Evolutionary conservation across 2,329 filamentous ascomycete species (phyloP).

Genomic region (Aspergillus amoenus): DNA sequence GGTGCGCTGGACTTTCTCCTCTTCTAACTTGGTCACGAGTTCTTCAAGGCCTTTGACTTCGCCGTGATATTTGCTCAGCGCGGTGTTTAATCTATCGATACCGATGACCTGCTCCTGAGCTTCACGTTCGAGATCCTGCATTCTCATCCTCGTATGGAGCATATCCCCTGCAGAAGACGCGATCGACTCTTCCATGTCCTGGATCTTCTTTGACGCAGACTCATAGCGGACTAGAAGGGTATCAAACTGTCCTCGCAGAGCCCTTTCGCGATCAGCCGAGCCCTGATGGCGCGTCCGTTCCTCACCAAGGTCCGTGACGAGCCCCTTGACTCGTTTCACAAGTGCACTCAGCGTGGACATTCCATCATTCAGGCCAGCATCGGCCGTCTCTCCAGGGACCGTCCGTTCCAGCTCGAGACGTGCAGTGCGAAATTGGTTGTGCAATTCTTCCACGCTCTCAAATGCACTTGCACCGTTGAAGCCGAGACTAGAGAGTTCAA

Average conservation of each 20-base stretch:
- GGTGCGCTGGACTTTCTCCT: slow-evolving; percentile 32
- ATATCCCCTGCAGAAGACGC: slow-evolving; percentile 47
- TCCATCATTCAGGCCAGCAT: slow-evolving; percentile 38
- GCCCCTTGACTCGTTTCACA: slow-evolving; percentile 36
- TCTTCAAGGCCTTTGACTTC: slow-evolving; percentile 45
- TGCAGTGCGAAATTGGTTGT: slow-evolving; percentile 41
- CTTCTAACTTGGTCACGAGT: slow-evolving; percentile 43
- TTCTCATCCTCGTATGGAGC: slow-evolving; percentile 44
- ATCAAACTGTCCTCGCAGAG: slow-evolving; percentile 47
- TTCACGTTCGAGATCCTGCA: slow-evolving; percentile 44
- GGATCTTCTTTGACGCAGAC: slow-evolving; percentile 35
- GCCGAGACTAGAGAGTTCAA: slow-evolving; percentile 40
- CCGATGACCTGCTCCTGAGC: slow-evolving; percentile 41
- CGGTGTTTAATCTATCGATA: slow-evolving; percentile 42
- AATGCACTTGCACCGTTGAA: slow-evolving; percentile 34
- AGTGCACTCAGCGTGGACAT: slow-evolving; percentile 42
- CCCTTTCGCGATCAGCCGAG: slow-evolving; percentile 39
- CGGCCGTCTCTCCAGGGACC: slow-evolving; percentile 45
- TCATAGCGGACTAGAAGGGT: slow-evolving; percentile 40
- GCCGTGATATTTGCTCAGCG: slow-evolving; percentile 44
- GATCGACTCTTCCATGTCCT: slow-evolving; percentile 39
- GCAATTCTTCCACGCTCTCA: slow-evolving; percentile 39
- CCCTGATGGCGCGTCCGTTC: slow-evolving; percentile 34
- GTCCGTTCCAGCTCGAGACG: slow-evolving; percentile 45
- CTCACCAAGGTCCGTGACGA: slow-evolving; percentile 34